Base-by-base conservation (phyloP, 164 flowering plant species). In the Vitis cinerea region DNA sequence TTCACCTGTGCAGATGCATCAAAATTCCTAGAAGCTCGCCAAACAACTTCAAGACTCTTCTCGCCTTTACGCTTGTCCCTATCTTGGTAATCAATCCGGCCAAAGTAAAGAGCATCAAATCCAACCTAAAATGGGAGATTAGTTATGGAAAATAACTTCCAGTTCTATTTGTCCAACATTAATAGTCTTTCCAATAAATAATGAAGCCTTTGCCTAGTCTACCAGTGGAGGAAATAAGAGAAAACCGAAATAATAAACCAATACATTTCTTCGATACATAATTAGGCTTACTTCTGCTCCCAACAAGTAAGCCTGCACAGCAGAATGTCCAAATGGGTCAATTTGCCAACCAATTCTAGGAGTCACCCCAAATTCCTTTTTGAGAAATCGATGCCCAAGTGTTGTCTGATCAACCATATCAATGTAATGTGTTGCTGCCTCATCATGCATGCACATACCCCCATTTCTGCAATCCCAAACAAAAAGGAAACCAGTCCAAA, bases 331-430 rank as follows among this genome's bases (percentile, higher is more conserved):
- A 80, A 95, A 93, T 4, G 98, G 99, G 61, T 95, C 99, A 68
- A 96, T 90, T 73, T 93, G 94, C 98, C 96, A 93, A 64, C 97
- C 98, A 74, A 90, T 82, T 79, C 94, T 86, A 1, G 98, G 98
- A 63, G 85, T 84, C 63, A 82, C 79, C 68, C 71, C 83, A 77
- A 92, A 92, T 66, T 81, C 85, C 59, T 82, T 70, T 65, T 86
- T 87, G 29, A 92, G 77, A 66, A 83, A 90, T 16, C 83, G 82
- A 72, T 92, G 97, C 9, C 97, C 97, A 55, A 88, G 87, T 30
- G 97, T 90, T 47, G 92, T 92, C 75, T 92, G 97, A 77, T 95
- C 98, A 69, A 92, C 92, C 98, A 95, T 91, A 68, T 95, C 99
- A 68, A 95, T 87, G 79, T 90, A 92, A 80, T 88, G 94, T 17